phyloP scores from a whole-genome alignment of 257 asterid species.

The Jasminum sambac region DNA sequence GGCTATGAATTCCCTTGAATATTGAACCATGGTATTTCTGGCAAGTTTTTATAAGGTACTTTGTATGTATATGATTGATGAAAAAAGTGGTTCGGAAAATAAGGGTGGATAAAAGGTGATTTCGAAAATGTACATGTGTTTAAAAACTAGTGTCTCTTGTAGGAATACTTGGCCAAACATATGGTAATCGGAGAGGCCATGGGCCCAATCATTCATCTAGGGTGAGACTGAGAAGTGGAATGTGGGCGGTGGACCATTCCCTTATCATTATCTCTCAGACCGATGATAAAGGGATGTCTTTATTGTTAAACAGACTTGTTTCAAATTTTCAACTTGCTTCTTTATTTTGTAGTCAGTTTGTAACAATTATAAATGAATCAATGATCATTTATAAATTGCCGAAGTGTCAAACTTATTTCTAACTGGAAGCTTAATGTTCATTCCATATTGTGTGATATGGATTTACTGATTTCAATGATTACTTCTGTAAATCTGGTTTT shows the following conservation, averaged over 20 bases:
- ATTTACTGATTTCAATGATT: not conserved
- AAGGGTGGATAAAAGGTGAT: no score
- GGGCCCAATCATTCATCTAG: not conserved
- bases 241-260: not conserved
- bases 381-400: no score
- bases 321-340: not conserved
- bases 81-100: no score
- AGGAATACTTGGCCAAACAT: no score
- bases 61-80: no score
- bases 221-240: slow-evolving; percentile 1
- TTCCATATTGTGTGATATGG: not conserved
- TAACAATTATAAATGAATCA: no score
- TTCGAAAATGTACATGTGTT: no score
- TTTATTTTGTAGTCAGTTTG: not conserved
- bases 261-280: not conserved
- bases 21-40: no score
- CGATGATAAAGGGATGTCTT: not conserved
- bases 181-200: no score
- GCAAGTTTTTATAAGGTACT: no score
- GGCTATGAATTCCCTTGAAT: not conserved
- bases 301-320: not conserved
- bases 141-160: no score
- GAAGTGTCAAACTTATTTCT: no score
- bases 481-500: not conserved
- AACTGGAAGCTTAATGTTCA: not conserved